Conservation (phyloP, 352 stramenopile species). For the Thraustochytrium sp. region DNA sequence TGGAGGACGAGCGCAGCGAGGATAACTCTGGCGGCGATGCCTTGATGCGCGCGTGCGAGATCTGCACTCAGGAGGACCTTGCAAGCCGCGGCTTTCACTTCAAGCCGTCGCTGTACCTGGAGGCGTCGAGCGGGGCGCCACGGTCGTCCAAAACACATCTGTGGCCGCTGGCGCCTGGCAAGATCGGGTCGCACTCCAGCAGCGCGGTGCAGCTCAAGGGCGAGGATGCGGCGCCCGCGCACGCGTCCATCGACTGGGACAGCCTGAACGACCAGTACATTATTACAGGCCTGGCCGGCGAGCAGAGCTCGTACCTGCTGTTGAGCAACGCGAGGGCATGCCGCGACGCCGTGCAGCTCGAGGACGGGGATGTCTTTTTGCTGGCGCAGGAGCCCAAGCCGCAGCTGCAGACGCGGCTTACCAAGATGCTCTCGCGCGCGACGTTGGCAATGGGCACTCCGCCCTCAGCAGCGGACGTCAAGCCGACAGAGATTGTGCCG, state of each 20-base stretch:
- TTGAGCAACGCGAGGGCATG: background rate
- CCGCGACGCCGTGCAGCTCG: background rate
- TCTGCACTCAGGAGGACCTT: constrained; percentile 2
- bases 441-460: background rate
- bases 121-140: background rate
- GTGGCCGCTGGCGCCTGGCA: background rate
- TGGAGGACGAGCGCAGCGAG: too few species aligned
- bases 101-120: background rate
- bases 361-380: constrained; percentile 18
- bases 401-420: background rate
- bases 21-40: background rate
- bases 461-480: too few species aligned
- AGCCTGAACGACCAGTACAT: background rate
- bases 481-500: too few species aligned
- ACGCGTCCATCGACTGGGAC: background rate
- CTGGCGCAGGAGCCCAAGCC: background rate
- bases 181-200: background rate
- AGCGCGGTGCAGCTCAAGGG: background rate
- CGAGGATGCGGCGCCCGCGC: background rate
- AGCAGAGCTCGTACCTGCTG: background rate
- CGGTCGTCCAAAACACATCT: background rate
- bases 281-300: background rate
- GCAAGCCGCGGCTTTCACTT: background rate
- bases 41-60: constrained; percentile 26
- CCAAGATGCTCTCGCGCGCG: background rate